A percentile compares a stretch with the other conserved stretches of the same genome.
Conservation (phyloP, 306 rosid genomes). For the Cicer bijugum region DNA sequence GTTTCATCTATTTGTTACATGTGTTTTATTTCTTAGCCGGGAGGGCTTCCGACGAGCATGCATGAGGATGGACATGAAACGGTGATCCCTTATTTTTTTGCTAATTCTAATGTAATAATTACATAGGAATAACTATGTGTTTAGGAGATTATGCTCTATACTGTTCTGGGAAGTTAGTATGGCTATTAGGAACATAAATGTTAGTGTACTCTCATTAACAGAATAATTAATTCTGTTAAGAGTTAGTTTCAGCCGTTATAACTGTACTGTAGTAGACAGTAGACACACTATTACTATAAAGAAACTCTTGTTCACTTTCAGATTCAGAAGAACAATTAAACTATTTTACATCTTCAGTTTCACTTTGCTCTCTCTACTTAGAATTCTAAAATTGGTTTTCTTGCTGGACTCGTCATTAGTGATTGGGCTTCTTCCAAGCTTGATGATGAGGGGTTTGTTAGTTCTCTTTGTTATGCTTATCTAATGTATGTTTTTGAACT, state of each 20-base stretch:
- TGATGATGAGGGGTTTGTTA: constrained; percentile 3
- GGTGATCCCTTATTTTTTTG: constrained; percentile 52
- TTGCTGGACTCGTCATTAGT: constrained; percentile 1
- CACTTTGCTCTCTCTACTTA: not conserved
- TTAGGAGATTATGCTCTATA: constrained; percentile 17
- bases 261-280: not conserved
- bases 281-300: not conserved
- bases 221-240: not conserved
- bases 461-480: constrained; percentile 6
- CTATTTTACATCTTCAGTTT: not conserved
- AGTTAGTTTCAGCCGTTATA: not conserved
- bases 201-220: not conserved
- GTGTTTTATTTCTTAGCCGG: constrained; percentile 90
- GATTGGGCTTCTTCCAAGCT: constrained; percentile 6
- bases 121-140: not conserved
- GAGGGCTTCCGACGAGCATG: constrained; percentile 98
- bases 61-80: constrained; percentile 73
- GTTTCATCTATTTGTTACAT: constrained; percentile 86
- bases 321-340: too few species aligned
- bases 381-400: not conserved
- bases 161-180: constrained; percentile 19
- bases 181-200: not conserved
- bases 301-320: not conserved
- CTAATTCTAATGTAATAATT: constrained; percentile 4
- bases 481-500: constrained; percentile 12